These are phyloP conservation scores for Silene latifolia DNA, from an alignment of 148 eudicot species.

Conservation along the genomic window DNA sequence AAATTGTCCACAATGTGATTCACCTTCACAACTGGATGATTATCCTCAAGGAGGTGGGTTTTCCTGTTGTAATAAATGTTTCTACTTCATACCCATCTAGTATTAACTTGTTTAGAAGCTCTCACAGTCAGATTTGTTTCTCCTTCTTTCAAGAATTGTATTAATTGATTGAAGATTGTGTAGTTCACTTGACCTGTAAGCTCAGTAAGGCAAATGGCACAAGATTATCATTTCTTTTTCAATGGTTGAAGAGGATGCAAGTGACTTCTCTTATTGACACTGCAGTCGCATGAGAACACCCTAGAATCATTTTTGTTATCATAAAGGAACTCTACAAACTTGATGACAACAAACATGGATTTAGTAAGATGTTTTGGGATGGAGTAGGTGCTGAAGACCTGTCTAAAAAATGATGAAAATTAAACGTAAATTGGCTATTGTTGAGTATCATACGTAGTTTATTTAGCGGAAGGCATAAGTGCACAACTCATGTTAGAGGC, in stretches of 20 bases:
- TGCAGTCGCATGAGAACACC: neutral
- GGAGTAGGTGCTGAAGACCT: no score
- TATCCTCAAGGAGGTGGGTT: slow-evolving; percentile 59
- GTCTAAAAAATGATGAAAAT: slow-evolving; percentile 11
- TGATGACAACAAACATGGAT: no score
- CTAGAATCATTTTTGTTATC: no score
- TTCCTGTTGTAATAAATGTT: neutral
- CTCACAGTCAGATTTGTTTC: neutral
- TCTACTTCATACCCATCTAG: neutral
- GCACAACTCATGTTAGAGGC: neutral
- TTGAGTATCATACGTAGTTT: no score
- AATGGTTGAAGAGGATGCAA: slow-evolving; percentile 75
- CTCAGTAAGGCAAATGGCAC: slow-evolving; percentile 73
- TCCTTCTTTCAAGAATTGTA: slow-evolving; percentile 35
- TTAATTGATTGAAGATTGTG: slow-evolving; percentile 68
- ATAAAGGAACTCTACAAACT: no score
- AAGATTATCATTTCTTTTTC: slow-evolving; percentile 67
- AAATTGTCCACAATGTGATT: slow-evolving; percentile 88
- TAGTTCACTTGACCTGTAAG: slow-evolving; percentile 79
- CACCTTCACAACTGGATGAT: slow-evolving; percentile 61
- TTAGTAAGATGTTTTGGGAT: no score
- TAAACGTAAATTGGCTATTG: neutral
- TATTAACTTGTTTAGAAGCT: no score
- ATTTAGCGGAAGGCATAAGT: no score
- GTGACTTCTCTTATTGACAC: slow-evolving; percentile 63